These are phyloP conservation scores for Naganishia onofrii DNA, from an alignment of 768 basidiomycete genomes.

Conservation along the genomic window DNA sequence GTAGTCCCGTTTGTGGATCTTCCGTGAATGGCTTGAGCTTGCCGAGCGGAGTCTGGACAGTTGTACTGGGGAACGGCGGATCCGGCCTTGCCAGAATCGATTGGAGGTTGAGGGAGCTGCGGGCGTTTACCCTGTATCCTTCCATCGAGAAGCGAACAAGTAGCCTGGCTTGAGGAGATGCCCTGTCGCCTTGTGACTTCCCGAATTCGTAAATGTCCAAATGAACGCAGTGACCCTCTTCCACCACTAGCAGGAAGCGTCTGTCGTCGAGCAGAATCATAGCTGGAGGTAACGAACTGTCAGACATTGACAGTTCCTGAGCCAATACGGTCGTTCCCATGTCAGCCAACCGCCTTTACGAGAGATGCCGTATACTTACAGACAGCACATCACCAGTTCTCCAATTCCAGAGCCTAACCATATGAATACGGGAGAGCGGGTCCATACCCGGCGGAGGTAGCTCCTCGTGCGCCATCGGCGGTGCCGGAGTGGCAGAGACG, in stretches of 20 bases:
- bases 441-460: background rate
- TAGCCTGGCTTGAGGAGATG: background rate
- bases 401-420: conserved; percentile 68
- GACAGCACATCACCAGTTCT: conserved; percentile 58
- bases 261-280: conserved; percentile 10
- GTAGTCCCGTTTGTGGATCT: conserved; percentile 23
- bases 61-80: conserved; percentile 21
- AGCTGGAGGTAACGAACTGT: conserved; percentile 10
- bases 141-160: conserved; percentile 11
- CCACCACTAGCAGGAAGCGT: conserved; percentile 2
- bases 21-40: conserved; percentile 28
- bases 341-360: background rate
- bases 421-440: conserved; percentile 39
- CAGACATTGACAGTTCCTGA: background rate
- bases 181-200: too few species aligned
- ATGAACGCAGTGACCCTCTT: conserved; percentile 1
- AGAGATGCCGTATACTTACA: conserved; percentile 53
- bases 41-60: background rate
- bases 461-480: conserved; percentile 22
- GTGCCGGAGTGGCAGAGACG: conserved; percentile 54
- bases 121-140: background rate
- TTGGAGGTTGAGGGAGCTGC: background rate
- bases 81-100: conserved; percentile 21
- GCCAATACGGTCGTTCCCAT: background rate
- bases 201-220: conserved; percentile 13